Evolutionary conservation across 495 filamentous ascomycete species (phyloP).

Genomic region (Neurospora sp.): DNA sequence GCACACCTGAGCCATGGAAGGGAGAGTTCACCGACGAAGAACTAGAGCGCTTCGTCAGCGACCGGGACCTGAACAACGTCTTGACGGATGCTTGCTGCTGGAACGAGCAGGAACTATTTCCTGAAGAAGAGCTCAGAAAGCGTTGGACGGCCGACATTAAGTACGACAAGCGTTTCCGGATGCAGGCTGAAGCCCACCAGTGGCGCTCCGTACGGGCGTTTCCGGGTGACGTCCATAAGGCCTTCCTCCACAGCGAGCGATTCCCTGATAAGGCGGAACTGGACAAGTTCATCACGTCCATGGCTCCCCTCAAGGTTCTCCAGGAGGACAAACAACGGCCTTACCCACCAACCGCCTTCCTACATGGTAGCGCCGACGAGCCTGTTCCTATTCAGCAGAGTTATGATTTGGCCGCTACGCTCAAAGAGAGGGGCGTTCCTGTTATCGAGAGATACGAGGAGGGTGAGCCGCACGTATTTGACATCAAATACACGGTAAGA

Average conservation of each 20-base stretch:
- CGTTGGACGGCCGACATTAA: slow-evolving; percentile 13
- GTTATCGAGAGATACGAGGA: slow-evolving; percentile 17
- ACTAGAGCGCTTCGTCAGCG: slow-evolving; percentile 9
- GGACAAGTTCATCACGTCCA: slow-evolving; percentile 5
- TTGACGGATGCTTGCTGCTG: slow-evolving; percentile 16
- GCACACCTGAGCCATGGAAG: slow-evolving; percentile 5
- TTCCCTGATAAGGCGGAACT: slow-evolving; percentile 11
- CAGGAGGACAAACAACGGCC: neutral
- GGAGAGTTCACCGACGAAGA: slow-evolving; percentile 12
- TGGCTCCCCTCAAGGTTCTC: slow-evolving; percentile 12
- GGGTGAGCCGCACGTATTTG: slow-evolving; percentile 15
- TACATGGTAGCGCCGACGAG: slow-evolving; percentile 17
- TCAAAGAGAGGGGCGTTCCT: slow-evolving; percentile 11
- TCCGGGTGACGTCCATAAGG: slow-evolving; percentile 4
- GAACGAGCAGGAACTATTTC: slow-evolving; percentile 10
- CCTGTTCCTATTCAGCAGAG: slow-evolving; percentile 14
- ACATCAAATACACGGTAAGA: slow-evolving; percentile 19
- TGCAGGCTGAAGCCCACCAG: slow-evolving; percentile 19
- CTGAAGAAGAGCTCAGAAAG: slow-evolving; percentile 8
- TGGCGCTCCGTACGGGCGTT: slow-evolving; percentile 3
- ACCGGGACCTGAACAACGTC: slow-evolving; percentile 9
- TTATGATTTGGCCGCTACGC: slow-evolving; percentile 8
- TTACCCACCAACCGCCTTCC: slow-evolving; percentile 20
- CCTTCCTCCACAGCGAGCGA: slow-evolving; percentile 14
- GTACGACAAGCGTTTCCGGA: slow-evolving; percentile 9